These are phyloP conservation scores for Erucastrum elatum DNA, from an alignment of 345 rosid genomes.

Conservation along the genomic window DNA sequence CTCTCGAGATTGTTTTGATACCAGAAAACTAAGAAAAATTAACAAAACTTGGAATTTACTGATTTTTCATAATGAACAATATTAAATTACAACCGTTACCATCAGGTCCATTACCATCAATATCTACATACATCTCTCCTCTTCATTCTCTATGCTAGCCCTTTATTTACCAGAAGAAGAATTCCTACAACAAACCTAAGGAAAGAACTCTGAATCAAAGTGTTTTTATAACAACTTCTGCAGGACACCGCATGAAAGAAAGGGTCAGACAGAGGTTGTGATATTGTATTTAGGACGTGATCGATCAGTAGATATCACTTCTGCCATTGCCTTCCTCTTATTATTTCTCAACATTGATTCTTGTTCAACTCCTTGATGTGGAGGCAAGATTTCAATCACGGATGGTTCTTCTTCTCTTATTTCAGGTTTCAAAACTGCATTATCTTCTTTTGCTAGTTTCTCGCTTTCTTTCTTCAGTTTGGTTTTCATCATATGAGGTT, in stretches of 20 bases:
- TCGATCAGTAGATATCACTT: slow-evolving; percentile 29
- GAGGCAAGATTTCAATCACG: slow-evolving; percentile 24
- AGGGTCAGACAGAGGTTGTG: slow-evolving; percentile 23
- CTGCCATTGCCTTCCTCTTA: slow-evolving; percentile 49
- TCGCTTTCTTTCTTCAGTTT: slow-evolving; percentile 33
- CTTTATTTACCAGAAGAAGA: slow-evolving; percentile 24
- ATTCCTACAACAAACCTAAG: slow-evolving; percentile 28
- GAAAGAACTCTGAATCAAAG: background rate
- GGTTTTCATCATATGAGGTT: slow-evolving; percentile 52
- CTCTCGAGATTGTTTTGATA: background rate
- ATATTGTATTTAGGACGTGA: slow-evolving; percentile 38
- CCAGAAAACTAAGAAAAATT: background rate
- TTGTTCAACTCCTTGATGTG: slow-evolving; percentile 16
- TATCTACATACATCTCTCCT: slow-evolving; percentile 7
- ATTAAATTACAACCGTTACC: background rate
- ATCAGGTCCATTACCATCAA: background rate
- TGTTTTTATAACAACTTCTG: background rate
- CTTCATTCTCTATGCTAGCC: slow-evolving; percentile 19
- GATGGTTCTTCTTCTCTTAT: slow-evolving; percentile 13
- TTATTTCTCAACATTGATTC: slow-evolving; percentile 29
- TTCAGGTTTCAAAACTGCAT: slow-evolving; percentile 8
- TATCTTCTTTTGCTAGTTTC: background rate
- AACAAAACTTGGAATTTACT: slow-evolving; percentile 20
- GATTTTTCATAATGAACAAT: slow-evolving; percentile 3
- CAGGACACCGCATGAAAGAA: background rate